Evolutionary conservation across 805 yeast genomes (phyloP).

Genomic region (Hagleromyces aurorensis): DNA sequence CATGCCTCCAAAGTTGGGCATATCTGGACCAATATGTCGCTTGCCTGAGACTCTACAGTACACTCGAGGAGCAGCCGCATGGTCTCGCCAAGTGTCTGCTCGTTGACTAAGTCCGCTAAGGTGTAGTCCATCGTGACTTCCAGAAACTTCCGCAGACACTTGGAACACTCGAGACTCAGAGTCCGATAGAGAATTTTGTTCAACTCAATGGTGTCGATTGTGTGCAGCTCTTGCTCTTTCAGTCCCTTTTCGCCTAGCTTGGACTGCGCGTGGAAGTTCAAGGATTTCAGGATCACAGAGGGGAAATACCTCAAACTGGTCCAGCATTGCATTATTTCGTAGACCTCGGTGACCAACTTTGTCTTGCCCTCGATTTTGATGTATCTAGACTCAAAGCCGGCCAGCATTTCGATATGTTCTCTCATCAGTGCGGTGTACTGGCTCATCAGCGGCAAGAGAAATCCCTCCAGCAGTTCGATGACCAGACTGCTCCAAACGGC

Average conservation of each 20-base stretch:
- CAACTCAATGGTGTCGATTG: conserved; percentile 6
- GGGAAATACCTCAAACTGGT: conserved; percentile 12
- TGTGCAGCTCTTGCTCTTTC: conserved; percentile 1
- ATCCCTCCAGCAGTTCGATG: no score
- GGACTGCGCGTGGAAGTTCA: conserved; percentile 6
- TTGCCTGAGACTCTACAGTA: conserved; percentile 11
- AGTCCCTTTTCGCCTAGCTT: neutral
- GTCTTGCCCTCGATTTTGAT: conserved; percentile 5
- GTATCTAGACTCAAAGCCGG: conserved; percentile 4
- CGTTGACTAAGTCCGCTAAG: conserved; percentile 2
- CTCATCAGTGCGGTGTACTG: no score
- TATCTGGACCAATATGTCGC: conserved; percentile 16
- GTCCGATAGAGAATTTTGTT: conserved; percentile 9
- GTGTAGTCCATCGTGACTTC: conserved; percentile 3
- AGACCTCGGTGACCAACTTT: neutral
- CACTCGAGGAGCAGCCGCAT: conserved; percentile 9
- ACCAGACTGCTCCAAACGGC: no score
- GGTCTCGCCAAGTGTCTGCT: conserved; percentile 2
- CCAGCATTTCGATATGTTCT: conserved; percentile 4
- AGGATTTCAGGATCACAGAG: conserved; percentile 7
- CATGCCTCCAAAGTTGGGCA: no score
- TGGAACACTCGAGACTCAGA: conserved; percentile 11
- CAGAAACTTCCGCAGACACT: conserved; percentile 7
- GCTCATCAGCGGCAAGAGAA: no score
- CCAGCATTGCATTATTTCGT: conserved; percentile 6